phyloP scores from a whole-genome alignment of 1,284 basidiomycete species.

The Microbotryum intermedium region DNA sequence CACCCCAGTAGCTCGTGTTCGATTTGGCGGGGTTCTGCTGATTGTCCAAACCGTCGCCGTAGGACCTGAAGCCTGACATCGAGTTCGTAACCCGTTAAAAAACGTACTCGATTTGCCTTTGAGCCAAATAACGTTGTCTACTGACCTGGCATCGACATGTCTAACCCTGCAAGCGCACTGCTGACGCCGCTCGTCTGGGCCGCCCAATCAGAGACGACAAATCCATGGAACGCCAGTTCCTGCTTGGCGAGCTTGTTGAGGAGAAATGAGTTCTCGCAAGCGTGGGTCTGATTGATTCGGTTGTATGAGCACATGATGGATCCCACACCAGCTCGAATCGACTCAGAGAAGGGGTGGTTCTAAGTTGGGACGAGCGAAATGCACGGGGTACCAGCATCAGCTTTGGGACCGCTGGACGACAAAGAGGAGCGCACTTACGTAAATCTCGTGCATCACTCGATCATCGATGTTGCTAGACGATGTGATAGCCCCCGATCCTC shows the following conservation, averaged over 20 bases:
- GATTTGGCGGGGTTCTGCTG: slow-evolving; percentile 16
- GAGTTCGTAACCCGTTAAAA: no score
- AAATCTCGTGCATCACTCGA: no score
- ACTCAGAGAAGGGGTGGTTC: slow-evolving; percentile 33
- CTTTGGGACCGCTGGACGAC: no score
- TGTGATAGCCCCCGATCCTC: no score
- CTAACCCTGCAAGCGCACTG: slow-evolving; percentile 26
- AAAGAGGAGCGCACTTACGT: no score
- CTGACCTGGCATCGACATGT: slow-evolving; percentile 15
- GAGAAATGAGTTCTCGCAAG: slow-evolving; percentile 59
- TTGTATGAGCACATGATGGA: slow-evolving; percentile 70
- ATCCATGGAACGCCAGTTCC: slow-evolving; percentile 43
- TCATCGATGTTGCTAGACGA: no score
- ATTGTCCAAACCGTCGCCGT: slow-evolving; percentile 1
- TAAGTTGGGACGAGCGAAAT: no score
- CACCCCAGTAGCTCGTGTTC: slow-evolving; percentile 24
- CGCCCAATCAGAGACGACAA: slow-evolving; percentile 33
- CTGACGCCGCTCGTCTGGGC: slow-evolving; percentile 13
- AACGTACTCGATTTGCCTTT: no score
- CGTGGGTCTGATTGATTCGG: slow-evolving; percentile 54
- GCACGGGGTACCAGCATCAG: no score
- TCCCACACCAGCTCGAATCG: slow-evolving; percentile 63
- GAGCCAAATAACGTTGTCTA: no score
- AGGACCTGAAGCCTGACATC: slow-evolving; percentile 22
- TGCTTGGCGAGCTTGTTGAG: slow-evolving; percentile 63